phyloP scores from a whole-genome alignment of 1,139 yeast species.

The Kodamaea sp. region DNA sequence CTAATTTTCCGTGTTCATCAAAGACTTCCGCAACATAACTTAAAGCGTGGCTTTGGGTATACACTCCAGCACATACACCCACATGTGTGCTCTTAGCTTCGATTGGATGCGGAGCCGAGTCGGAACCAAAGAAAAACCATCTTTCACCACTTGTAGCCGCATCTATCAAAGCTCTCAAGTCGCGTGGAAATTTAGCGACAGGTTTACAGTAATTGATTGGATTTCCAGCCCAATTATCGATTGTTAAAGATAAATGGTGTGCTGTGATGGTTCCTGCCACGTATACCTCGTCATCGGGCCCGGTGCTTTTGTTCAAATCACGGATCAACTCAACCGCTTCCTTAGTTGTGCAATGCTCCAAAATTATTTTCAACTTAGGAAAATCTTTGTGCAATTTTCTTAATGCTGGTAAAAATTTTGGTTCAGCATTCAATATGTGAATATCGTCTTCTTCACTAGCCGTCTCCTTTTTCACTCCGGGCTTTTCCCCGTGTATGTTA shows the following conservation, averaged over 20 bases:
- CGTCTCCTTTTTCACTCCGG: conserved; percentile 46
- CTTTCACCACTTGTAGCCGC: conserved; percentile 95
- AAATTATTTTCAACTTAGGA: conserved; percentile 82
- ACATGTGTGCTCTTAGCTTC: conserved; percentile 71
- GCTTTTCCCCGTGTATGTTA: conserved; percentile 95
- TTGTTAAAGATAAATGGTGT: conserved; percentile 84
- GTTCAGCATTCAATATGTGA: conserved; percentile 92
- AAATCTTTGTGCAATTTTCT: conserved; percentile 75
- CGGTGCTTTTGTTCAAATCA: conserved; percentile 59
- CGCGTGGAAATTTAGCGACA: conserved; percentile 90
- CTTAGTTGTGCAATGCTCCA: conserved; percentile 93
- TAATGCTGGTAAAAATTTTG: conserved; percentile 88
- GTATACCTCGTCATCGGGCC: conserved; percentile 42
- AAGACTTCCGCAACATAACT: conserved; percentile 87
- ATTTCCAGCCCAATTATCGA: conserved; percentile 97
- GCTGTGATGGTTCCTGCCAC: conserved; percentile 96
- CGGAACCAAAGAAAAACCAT: conserved; percentile 94
- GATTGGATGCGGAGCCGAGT: conserved; percentile 94
- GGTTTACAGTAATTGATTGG: conserved; percentile 96
- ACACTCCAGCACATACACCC: conserved; percentile 97
- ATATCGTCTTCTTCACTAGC: conserved; percentile 51
- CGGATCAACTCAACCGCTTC: conserved; percentile 81
- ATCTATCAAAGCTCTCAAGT: conserved; percentile 71
- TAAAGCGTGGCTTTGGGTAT: conserved; percentile 81
- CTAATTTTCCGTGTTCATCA: conserved; percentile 63